phyloP scores from a whole-genome alignment of 495 filamentous ascomycete species.

The Xanthoparmelia taractica region DNA sequence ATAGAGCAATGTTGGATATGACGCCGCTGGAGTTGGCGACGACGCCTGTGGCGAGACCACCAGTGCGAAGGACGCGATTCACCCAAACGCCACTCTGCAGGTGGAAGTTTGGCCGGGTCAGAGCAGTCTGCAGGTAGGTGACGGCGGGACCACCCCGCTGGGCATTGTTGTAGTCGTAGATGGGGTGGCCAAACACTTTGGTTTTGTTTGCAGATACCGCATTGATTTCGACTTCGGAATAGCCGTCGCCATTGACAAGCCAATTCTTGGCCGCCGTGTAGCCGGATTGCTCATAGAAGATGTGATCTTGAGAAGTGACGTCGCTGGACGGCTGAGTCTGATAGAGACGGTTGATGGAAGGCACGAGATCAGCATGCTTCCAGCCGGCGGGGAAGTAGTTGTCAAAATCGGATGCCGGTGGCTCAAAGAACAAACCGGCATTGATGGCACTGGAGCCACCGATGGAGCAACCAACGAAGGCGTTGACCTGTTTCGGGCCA shows the following conservation, averaged over 20 bases:
- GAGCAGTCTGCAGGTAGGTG: conserved; percentile 63
- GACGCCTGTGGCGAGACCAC: conserved; percentile 52
- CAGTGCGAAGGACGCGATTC: conserved; percentile 54
- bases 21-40: neutral
- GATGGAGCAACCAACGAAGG: conserved; percentile 55
- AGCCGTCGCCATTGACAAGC: conserved; percentile 51
- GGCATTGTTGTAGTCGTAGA: conserved; percentile 60
- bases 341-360: conserved; percentile 54
- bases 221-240: conserved; percentile 56
- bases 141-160: conserved; percentile 64
- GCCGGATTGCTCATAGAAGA: conserved; percentile 59
- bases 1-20: neutral
- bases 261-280: conserved; percentile 51
- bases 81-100: conserved; percentile 59
- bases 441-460: conserved; percentile 74
- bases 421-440: conserved; percentile 49
- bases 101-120: conserved; percentile 55
- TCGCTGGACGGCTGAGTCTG: conserved; percentile 62
- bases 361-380: conserved; percentile 55
- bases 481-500: conserved; percentile 56
- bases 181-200: conserved; percentile 54
- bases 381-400: conserved; percentile 66
- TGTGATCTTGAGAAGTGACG: conserved; percentile 57
- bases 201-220: conserved; percentile 56
- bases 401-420: conserved; percentile 58